A percentile compares a stretch with the other conserved stretches of the same genome.
Conservation (phyloP, 352 stramenopile genomes). For the Pythium monospermum region DNA sequence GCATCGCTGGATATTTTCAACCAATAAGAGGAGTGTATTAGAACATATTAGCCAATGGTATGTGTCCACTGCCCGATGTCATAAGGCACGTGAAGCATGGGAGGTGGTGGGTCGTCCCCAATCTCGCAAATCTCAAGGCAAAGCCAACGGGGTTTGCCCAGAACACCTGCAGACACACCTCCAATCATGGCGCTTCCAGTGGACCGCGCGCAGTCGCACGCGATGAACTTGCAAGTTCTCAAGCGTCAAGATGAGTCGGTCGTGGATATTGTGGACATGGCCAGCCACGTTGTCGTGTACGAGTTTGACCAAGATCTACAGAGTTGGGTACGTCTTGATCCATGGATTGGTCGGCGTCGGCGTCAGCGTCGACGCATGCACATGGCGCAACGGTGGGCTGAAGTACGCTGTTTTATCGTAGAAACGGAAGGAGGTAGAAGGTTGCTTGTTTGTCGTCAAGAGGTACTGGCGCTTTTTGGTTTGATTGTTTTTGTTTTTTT, state of each 20-base stretch:
- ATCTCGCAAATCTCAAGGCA: slow-evolving; percentile 1
- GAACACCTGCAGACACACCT: neutral
- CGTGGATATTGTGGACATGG: slow-evolving; percentile 78
- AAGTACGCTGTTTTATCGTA: slow-evolving; percentile 26
- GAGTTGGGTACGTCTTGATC: slow-evolving; percentile 74
- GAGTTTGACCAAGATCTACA: slow-evolving; percentile 81
- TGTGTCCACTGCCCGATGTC: slow-evolving; percentile 11
- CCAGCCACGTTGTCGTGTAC: slow-evolving; percentile 86
- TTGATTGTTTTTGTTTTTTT: neutral
- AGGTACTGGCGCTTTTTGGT: slow-evolving; percentile 26
- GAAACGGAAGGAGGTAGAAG: slow-evolving; percentile 86
- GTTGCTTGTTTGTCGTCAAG: slow-evolving; percentile 83
- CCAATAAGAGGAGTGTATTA: too few relatives aligned
- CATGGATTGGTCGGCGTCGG: too few relatives aligned
- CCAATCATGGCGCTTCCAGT: slow-evolving; percentile 29
- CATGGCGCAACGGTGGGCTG: too few relatives aligned
- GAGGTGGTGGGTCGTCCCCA: neutral
- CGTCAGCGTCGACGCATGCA: too few relatives aligned
- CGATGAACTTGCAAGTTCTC: slow-evolving; percentile 85
- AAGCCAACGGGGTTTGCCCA: neutral
- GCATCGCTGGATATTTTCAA: slow-evolving; percentile 2
- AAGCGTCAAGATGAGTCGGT: slow-evolving; percentile 79
- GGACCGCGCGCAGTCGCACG: slow-evolving; percentile 78
- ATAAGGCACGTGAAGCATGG: too few relatives aligned
- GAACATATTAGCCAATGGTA: neutral